Conservation (phyloP, 495 filamentous ascomycete species). For the Penicillium longicatenatum region DNA sequence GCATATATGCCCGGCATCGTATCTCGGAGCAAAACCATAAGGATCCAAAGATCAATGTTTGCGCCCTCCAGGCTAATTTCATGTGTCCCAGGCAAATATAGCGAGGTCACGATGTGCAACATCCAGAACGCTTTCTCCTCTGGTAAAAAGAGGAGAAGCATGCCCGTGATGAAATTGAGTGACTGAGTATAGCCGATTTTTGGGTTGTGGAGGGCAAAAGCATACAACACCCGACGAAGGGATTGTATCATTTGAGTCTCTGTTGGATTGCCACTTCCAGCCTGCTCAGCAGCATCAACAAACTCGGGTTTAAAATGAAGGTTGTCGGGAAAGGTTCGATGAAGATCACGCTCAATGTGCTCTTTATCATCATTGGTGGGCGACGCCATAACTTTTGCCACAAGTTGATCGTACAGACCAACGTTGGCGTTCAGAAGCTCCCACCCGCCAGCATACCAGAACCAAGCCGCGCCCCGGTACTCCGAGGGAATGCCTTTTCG, state of each 20-base stretch:
- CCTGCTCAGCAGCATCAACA: constrained; percentile 23
- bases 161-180: constrained; percentile 93
- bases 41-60: constrained; percentile 90
- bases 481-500: constrained; percentile 96
- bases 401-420: constrained; percentile 71
- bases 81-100: constrained; percentile 90
- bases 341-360: constrained; percentile 90
- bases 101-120: constrained; percentile 85
- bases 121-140: constrained; percentile 96
- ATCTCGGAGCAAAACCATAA: constrained; percentile 84
- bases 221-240: constrained; percentile 81
- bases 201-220: constrained; percentile 87
- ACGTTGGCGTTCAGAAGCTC: constrained; percentile 69
- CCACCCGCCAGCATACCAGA: constrained; percentile 93
- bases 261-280: constrained; percentile 36
- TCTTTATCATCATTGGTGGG: constrained; percentile 74
- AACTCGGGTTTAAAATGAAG: constrained; percentile 80
- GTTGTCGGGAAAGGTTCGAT: constrained; percentile 96
- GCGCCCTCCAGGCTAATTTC: constrained; percentile 89
- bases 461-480: constrained; percentile 93
- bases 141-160: constrained; percentile 88
- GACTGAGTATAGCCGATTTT: constrained; percentile 95
- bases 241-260: constrained; percentile 80
- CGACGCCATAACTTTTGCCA: constrained; percentile 62
- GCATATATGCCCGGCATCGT: constrained; percentile 83